Base-by-base conservation (phyloP, 495 filamentous ascomycete species). In the Trichoderma orchidacearum region DNA sequence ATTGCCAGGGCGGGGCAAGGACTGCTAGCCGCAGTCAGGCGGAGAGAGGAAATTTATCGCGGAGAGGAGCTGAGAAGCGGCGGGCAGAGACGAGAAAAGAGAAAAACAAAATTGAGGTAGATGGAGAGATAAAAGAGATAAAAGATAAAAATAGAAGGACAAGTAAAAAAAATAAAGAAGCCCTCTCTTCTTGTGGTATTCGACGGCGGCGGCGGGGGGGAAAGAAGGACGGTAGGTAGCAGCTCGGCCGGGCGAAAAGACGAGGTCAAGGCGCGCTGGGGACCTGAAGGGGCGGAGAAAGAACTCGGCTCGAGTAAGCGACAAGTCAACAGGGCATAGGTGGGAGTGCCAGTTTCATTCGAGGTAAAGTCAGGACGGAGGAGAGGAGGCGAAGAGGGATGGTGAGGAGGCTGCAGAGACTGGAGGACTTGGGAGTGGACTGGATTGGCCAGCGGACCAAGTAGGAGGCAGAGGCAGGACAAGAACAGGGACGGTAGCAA, bases 381-480 rank as follows among this genome's bases (percentile, higher is more conserved):
- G 54, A 53, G 25, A 48, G 55, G 23, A 35, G 18, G 18, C 45
- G 57, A 38, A 17, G 35, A 59, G 18, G n/a, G 48, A 9, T 6
- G 21, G 32, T 34, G 18, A 30, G 55, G 28, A 11, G 18, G 23
- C 28, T 28, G 30, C 17, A 29, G 56, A 60, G 13, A 38, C 45
- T 32, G 30, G 41, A 48, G 12, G 41, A 27, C 21, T 48, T 9
- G n/a, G n/a, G 32, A 25, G 35, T 56, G 30, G 45, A 50, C 35
- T 56, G 58, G 58, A 32, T 56, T 67, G 66, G 63, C 63, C 66
- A 67, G 61, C 64, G 63, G 62, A 64, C 62, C 57, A 58, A 68
- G 11, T 35, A 21, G 21, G 23, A 31, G 4, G 50, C 17, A 50
- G 25, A 35, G 54, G 23, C 15, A 25, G 18, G 29, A 31, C 53